A percentile compares a stretch with the other conserved stretches of the same genome.
These are phyloP conservation scores for Metarhizium humberi DNA, from an alignment of 2,329 filamentous ascomycete genomes.

Conservation along the genomic window DNA sequence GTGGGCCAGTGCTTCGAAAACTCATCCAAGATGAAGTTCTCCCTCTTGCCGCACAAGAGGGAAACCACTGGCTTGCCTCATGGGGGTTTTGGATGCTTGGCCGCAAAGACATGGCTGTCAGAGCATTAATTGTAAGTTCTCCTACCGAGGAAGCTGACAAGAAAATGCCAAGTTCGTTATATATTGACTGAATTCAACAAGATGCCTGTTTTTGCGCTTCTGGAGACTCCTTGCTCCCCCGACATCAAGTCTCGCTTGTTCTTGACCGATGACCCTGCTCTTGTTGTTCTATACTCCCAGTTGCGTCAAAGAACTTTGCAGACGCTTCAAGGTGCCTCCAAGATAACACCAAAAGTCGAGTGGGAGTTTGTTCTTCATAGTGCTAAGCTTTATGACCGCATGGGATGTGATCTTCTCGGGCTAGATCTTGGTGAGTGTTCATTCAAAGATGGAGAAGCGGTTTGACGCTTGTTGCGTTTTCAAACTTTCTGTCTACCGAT, in stretches of 20 bases:
- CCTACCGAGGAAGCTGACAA: background rate
- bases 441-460: background rate
- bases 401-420: slow-evolving; percentile 88
- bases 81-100: slow-evolving; percentile 94
- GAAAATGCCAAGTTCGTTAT: background rate
- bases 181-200: slow-evolving; percentile 20
- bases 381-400: slow-evolving; percentile 73
- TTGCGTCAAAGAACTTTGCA: slow-evolving; percentile 74
- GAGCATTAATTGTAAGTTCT: slow-evolving; percentile 63
- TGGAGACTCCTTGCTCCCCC: slow-evolving; percentile 59
- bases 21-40: slow-evolving; percentile 76
- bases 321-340: slow-evolving; percentile 75
- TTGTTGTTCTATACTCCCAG: slow-evolving; percentile 80
- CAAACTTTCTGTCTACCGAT: background rate
- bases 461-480: background rate
- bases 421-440: slow-evolving; percentile 60
- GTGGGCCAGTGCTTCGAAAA: slow-evolving; percentile 60
- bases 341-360: slow-evolving; percentile 68
- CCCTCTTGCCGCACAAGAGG: slow-evolving; percentile 65
- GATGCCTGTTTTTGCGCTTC: slow-evolving; percentile 68
- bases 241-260: slow-evolving; percentile 70
- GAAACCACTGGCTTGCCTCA: slow-evolving; percentile 86
- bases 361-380: slow-evolving; percentile 88
- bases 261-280: slow-evolving; percentile 80
- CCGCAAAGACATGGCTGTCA: slow-evolving; percentile 73